Percentiles rank a stretch among this genome's conserved stretches.
phyloP scores from a whole-genome alignment of 2,329 filamentous ascomycete species.

The Drechslerella dactyloides region DNA sequence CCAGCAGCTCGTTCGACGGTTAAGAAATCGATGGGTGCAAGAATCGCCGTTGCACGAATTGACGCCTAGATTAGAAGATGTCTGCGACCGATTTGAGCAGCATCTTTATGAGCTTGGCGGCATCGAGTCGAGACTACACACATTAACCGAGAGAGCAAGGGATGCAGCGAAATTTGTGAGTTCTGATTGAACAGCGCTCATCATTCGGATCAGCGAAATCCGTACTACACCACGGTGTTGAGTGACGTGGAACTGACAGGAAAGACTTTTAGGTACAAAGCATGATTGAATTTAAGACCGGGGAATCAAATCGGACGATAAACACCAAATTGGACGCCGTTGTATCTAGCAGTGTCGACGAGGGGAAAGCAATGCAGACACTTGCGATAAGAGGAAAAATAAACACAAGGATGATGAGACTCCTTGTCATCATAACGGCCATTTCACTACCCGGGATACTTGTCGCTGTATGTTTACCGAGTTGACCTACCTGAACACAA shows the following conservation, averaged over 20 bases:
- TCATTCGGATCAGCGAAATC: no score
- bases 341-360: background rate
- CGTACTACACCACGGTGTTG: no score
- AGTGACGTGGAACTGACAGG: background rate
- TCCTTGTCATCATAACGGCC: background rate
- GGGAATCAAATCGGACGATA: background rate
- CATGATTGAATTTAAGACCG: background rate
- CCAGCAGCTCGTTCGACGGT: slow-evolving; percentile 31
- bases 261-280: background rate
- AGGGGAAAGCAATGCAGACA: background rate
- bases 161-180: slow-evolving; percentile 32
- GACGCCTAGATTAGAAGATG: slow-evolving; percentile 33
- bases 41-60: slow-evolving; percentile 30
- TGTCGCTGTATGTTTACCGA: background rate
- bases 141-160: slow-evolving; percentile 20
- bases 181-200: background rate
- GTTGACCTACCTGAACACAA: no score
- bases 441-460: background rate
- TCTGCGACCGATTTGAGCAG: slow-evolving; percentile 42
- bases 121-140: slow-evolving; percentile 33
- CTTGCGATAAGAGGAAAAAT: background rate
- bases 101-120: slow-evolving; percentile 39
- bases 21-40: slow-evolving; percentile 33
- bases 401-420: background rate
- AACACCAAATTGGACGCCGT: background rate